These are phyloP conservation scores for Tricholoma hemisulphureum DNA, from an alignment of 768 basidiomycete species.

Conservation along the genomic window DNA sequence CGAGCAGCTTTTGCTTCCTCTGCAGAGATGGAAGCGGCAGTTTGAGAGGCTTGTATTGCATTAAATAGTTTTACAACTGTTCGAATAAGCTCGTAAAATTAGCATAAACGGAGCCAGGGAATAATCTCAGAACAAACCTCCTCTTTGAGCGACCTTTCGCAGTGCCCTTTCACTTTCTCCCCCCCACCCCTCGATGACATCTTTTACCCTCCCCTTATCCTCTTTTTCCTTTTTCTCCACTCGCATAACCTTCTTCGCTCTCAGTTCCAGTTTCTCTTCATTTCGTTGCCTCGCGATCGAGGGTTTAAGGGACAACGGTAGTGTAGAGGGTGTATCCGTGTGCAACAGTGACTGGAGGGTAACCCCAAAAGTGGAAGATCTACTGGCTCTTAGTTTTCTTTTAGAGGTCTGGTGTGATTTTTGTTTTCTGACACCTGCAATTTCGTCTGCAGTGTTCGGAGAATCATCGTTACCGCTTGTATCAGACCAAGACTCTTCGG, in stretches of 20 bases:
- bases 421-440: constrained; percentile 47
- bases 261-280: constrained; percentile 71
- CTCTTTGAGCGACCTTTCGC: constrained; percentile 83
- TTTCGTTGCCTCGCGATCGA: constrained; percentile 66
- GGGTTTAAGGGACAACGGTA: constrained; percentile 79
- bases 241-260: constrained; percentile 69
- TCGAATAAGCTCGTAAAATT: neutral
- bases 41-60: constrained; percentile 79
- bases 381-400: constrained; percentile 79
- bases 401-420: constrained; percentile 83
- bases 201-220: constrained; percentile 62
- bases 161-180: constrained; percentile 74
- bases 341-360: constrained; percentile 70
- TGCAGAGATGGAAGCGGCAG: constrained; percentile 46
- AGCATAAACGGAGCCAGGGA: neutral
- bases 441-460: constrained; percentile 50
- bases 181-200: constrained; percentile 88
- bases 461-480: neutral
- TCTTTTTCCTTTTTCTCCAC: constrained; percentile 73
- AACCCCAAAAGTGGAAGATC: constrained; percentile 68
- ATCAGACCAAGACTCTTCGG: constrained; percentile 16
- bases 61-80: constrained; percentile 86
- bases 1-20: constrained; percentile 60
- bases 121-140: constrained; percentile 49
- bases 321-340: constrained; percentile 66